Percentiles rank a stretch among this genome's conserved stretches.
phyloP scores from a whole-genome alignment of 495 filamentous ascomycete species.

The Trichocladium uniseriatum region DNA sequence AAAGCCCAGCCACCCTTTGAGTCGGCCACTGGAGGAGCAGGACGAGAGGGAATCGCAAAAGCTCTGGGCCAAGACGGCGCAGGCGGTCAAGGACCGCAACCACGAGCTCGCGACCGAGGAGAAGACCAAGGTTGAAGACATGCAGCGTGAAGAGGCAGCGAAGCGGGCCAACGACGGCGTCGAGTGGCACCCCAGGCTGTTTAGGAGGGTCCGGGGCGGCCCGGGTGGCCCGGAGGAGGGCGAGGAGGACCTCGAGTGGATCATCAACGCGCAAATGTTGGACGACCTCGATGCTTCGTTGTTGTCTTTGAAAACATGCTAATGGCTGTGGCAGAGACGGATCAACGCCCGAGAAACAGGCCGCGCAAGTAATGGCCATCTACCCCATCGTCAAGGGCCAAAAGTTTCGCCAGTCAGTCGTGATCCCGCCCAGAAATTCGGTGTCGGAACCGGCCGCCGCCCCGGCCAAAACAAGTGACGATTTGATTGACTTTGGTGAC shows the following conservation, averaged over 20 bases:
- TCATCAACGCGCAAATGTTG: conserved; percentile 83
- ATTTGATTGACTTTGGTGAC: conserved; percentile 42
- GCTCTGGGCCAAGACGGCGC: conserved; percentile 71
- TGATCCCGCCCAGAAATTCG: conserved; percentile 29
- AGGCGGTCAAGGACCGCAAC: conserved; percentile 72
- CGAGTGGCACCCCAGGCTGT: conserved; percentile 84
- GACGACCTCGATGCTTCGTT: conserved; percentile 19
- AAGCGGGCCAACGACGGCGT: conserved; percentile 68
- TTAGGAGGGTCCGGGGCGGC: conserved; percentile 64
- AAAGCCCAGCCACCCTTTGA: conserved; percentile 63
- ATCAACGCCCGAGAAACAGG: conserved; percentile 60
- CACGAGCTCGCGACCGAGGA: conserved; percentile 88
- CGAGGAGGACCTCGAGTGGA: conserved; percentile 85
- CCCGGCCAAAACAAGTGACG: conserved; percentile 11
- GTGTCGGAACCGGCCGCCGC: conserved; percentile 3
- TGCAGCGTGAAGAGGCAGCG: conserved; percentile 80
- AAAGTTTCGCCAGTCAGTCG: conserved; percentile 31
- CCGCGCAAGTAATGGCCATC: conserved; percentile 76
- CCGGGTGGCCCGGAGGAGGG: conserved; percentile 69
- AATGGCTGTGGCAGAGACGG: conserved; percentile 41
- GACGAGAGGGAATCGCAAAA: conserved; percentile 82
- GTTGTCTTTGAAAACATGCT: conserved; percentile 13
- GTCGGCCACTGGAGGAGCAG: conserved; percentile 75
- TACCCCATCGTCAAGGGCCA: conserved; percentile 79
- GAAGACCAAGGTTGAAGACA: conserved; percentile 89